Base-by-base conservation (phyloP, 2,329 filamentous ascomycete genomes). In the Trichoderma citrinoviride region DNA sequence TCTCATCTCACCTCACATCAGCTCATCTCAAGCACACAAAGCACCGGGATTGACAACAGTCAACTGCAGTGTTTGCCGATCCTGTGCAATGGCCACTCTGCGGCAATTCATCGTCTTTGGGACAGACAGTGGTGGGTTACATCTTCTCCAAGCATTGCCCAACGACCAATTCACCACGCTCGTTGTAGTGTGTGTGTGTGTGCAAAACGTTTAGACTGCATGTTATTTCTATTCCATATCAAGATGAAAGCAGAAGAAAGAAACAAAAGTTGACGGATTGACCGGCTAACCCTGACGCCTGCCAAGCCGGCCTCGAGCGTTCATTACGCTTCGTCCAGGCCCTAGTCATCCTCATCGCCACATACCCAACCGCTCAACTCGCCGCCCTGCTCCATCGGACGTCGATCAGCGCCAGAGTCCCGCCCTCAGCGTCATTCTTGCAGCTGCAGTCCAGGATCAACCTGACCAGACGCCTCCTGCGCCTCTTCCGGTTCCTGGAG, bases 401-500 rank as follows among this genome's bases (percentile, higher is more conserved):
- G 49, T 54, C 68, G 50, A 57, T 69, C 66, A 67, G 73, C 68
- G 47, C 74, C 7, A 67, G 73, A 68, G 46, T 74, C 7, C 67
- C 74, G 8, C 73, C 77, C 17, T 71, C 71, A n/a, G 66, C 73
- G 8, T 73, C 76, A 37, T 75, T 80, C 33, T 62, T 69, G 41
- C 57, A 68, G 5, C 71, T 85, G 19, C 77, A 78, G 66, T 67
- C 71, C 50, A 78, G 78, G 44, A 71, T 86, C 61, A 81, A 79
- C 67, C 71, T 85, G 49, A 76, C 77, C 19, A 82, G 90, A 43
- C 84, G 89, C 23, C 87, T 85, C 75, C 82, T 92, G 72, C 86
- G 90, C 14, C 78, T 90, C 65, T 89, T 91, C 73, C 87, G 87
- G 70, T 91, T 89, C 73, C 76, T 90, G 60, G 85, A 87, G 52